phyloP scores from a whole-genome alignment of 108 stramenopile genomes.

The Skeletonema tropicum region DNA sequence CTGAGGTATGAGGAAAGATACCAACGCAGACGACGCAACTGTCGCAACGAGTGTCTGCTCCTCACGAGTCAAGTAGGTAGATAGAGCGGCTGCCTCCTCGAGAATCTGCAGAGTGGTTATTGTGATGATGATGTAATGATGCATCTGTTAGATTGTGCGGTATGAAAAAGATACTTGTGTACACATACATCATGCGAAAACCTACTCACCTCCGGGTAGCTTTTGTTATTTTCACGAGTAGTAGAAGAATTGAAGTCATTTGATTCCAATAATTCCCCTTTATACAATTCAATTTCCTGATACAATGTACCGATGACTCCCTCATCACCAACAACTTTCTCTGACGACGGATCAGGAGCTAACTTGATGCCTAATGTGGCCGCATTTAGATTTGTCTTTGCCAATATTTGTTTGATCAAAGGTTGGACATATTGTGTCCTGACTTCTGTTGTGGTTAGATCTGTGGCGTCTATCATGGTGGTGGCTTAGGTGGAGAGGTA shows the following conservation, averaged over 20 bases:
- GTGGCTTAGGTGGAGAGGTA: not conserved
- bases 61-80: slow-evolving; percentile 25
- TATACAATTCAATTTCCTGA: slow-evolving; percentile 23
- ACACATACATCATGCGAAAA: not conserved
- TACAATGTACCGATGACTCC: slow-evolving; percentile 17
- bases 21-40: slow-evolving; percentile 21
- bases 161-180: not conserved
- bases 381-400: not conserved
- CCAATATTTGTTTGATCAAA: slow-evolving; percentile 10
- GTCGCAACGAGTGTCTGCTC: slow-evolving; percentile 22
- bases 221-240: not conserved
- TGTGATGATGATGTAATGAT: not conserved
- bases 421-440: slow-evolving; percentile 26
- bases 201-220: slow-evolving; percentile 27
- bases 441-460: slow-evolving; percentile 24
- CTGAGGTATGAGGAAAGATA: slow-evolving; percentile 28
- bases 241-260: not conserved
- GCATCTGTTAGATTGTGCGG: not conserved
- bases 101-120: slow-evolving; percentile 15
- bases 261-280: not conserved
- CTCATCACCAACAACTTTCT: not conserved
- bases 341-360: not conserved
- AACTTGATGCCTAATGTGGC: too few species aligned
- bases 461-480: slow-evolving; percentile 27
- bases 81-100: slow-evolving; percentile 31